Percentiles rank a stretch among this genome's conserved stretches.
These are phyloP conservation scores for Neonectria ditissima DNA, from an alignment of 2,329 filamentous ascomycete species.

Conservation along the genomic window DNA sequence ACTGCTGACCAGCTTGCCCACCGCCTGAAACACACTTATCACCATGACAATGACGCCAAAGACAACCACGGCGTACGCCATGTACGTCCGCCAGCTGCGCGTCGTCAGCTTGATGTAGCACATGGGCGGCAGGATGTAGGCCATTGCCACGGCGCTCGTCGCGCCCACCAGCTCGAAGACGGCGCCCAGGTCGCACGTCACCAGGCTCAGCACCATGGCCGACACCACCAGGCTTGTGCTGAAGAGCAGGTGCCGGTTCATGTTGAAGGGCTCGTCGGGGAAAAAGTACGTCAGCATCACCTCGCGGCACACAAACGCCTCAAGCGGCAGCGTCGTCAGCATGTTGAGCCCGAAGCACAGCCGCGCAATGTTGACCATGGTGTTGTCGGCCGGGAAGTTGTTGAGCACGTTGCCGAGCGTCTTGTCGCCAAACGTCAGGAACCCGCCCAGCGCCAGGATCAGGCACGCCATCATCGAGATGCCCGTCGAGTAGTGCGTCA, in stretches of 20 bases:
- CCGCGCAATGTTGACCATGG: conserved; percentile 93
- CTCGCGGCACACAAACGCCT: conserved; percentile 97
- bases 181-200: conserved; percentile 92
- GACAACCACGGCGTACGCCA: conserved; percentile 76
- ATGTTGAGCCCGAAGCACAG: conserved; percentile 98
- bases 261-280: conserved; percentile 78
- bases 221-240: conserved; percentile 84
- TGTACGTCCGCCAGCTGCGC: conserved; percentile 77
- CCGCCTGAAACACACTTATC: conserved; percentile 80
- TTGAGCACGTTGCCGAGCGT: conserved; percentile 97
- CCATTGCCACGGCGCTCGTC: conserved; percentile 92
- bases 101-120: conserved; percentile 95
- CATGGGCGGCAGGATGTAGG: conserved; percentile 93
- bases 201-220: conserved; percentile 80
- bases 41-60: conserved; percentile 86
- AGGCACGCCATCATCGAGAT: conserved; percentile 95
- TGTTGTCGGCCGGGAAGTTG: conserved; percentile 92
- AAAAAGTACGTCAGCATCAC: conserved; percentile 91
- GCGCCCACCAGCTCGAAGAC: conserved; percentile 97
- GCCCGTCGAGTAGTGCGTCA: conserved; percentile 93
- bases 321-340: conserved; percentile 95
- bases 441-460: conserved; percentile 87
- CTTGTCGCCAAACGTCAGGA: conserved; percentile 90
- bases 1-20: conserved; percentile 73
- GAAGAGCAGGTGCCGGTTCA: conserved; percentile 86